Evolutionary conservation across 1,139 yeast species (phyloP), one percentile per base, ranked within the genome.

Genomic region (Lodderomyces oxycetoniae): DNA sequence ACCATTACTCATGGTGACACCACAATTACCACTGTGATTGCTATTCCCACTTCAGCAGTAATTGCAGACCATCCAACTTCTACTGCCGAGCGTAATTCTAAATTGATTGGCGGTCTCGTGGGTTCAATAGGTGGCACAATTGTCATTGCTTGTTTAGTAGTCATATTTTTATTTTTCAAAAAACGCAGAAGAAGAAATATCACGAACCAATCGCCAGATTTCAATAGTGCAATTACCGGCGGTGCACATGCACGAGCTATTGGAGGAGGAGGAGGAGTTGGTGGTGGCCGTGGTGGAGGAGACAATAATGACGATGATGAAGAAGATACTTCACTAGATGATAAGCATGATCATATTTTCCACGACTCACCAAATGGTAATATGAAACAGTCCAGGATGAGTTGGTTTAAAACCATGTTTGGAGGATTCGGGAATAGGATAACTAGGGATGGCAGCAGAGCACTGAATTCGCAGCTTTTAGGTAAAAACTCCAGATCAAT

Each of bases 41-140:
- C 71, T 0, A 58, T 65, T 0, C 69, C 72, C 2, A 64, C 72
- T 1, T 54, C 61, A 1, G 43, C 49, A n/a, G 28, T 30, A 13
- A 38, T 34, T 8, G 30, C 36, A 9, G 36, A 43, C 11, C 38
- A 39, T 14, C 33, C 31, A 17, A 27, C 30, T 8, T 40, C 52
- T 17, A 40, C 55, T 2, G 45, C 56, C 1, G 46, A 49, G 29
- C 50, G 48, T 19, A 67, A 63, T 43, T 55, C 66, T 26, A 66
- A 61, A 44, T 52, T 68, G 36, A 67, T 68, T 31, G 74, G 74
- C 5, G 74, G 74, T 0, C 48, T 68, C 15, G 74, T 68, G 6
- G 74, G 74, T 2, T 67, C 72, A 4, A 63, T 68, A 25, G 74
- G 74, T 10, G 74, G 74, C 3, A 56, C 67, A 13, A 61, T 68